Evolutionary conservation across 1,284 basidiomycete genomes (phyloP), one percentile per base, ranked within the genome.

Genomic region (Polyporus tsugae): DNA sequence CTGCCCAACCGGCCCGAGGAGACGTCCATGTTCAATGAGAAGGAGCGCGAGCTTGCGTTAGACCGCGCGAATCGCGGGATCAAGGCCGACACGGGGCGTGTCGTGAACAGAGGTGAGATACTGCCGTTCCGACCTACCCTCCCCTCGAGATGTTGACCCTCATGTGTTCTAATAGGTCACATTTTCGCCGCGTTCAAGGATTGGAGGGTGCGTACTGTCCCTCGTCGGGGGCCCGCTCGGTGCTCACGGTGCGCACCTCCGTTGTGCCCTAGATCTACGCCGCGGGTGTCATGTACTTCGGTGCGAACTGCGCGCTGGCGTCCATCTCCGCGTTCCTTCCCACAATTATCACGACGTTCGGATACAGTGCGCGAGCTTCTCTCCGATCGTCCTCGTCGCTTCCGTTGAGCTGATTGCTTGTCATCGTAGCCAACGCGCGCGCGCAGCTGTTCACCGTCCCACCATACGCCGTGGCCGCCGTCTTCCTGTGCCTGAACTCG

Each of bases 241-340:
- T 39, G 2, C 22, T 46, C 35, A n/a, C 29, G 29, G 29, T 29
- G 29, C 29, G 29, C 29, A 29, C 2, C 29, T 29, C 29, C 29
- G 29, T 29, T 29, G 29, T 61, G 35, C 71, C 46, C 38, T 46
- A 91, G 89, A 82, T 91, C 22, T 92, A 91, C 70, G 72, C 81
- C 6, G 90, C 85, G 25, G 89, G 90, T 0, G 80, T 89, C n/a
- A 87, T 91, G 61, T 94, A 92, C 78, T 94, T 93, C 71, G 93
- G 91, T 35, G 82, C 93, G 68, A 96, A 96, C 78, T 87, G 90
- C 64, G 90, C 91, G 1, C 83, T 95, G 2, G 92, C 92, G 10
- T 91, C 91, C 2, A 91, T 94, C 57, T 90, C 91, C 2, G 95
- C 93, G 0, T 96, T 96, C 81, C 81, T 96, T 33, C 95, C 95